Base-by-base conservation (phyloP, 306 rosid genomes). In the Quercus wislizeni region DNA sequence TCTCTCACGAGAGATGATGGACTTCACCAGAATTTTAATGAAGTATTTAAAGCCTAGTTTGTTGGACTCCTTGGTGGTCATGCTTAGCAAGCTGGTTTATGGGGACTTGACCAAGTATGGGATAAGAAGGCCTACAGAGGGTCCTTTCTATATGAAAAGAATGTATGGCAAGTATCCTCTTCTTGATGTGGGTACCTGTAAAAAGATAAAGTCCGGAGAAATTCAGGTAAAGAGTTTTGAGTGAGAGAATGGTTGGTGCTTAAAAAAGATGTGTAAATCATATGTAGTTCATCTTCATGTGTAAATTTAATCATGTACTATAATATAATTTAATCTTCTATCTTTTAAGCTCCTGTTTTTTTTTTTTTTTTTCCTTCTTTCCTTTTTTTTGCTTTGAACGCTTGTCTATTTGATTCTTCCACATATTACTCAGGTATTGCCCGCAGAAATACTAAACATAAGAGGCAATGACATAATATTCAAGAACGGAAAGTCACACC, bases 131-230 rank as follows among this genome's bases (percentile, higher is more conserved):
- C 97, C 98, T 1, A 31, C 19, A 0, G 93, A 93, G 78, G 98
- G 98, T 13, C 97, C 98, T 15, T 86, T 91, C 74, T 79, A 2
- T 1, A 88, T 88, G 93, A 91, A 86, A 87, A n/a, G 6, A 49
- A 88, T 80, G 61, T 86, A 87, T 38, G 97, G 98, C 1, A 91
- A 90, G 64, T 93, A 88, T 79, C 97, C 97, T 0, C 25, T 86
- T 0, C 43, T 90, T 74, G 92, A 91, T 55, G 84, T 74, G 0
- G 94, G 98, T 46, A 71, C 94, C 52, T 74, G 3, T 49, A 0
- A 78, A 0, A 86, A 87, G 76, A 91, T 93, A 56, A 90, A 85
- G 38, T 86, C 92, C 30, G 75, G 88, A 21, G 83, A 87, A 49
- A 72, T 91, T 38, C 89, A 93, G 97, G 97, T 90, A 55, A 12